Evolutionary conservation across 2,329 filamentous ascomycete genomes (phyloP).

Genomic region (Apiospora malaysiana): DNA sequence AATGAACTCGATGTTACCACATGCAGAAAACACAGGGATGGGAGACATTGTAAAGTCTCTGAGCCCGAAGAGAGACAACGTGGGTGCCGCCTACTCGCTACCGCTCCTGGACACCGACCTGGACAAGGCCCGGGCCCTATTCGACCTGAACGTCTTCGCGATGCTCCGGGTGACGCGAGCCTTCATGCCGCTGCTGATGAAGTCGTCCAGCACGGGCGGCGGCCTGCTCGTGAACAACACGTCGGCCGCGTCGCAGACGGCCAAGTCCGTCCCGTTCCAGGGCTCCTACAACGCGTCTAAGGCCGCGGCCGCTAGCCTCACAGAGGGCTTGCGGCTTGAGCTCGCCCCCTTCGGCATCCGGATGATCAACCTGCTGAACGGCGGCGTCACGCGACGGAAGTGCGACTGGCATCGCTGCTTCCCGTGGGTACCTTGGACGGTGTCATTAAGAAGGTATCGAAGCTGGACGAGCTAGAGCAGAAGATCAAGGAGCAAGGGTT

Average conservation of each 20-base stretch:
- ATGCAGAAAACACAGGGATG: too few species aligned
- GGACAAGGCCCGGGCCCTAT: constrained; percentile 14
- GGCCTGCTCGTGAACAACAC: constrained; percentile 34
- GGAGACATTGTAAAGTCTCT: too few species aligned
- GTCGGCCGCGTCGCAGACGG: constrained; percentile 25
- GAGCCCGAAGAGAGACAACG: not conserved
- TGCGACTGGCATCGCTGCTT: not conserved
- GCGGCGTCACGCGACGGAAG: not conserved
- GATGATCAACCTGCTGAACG: constrained; percentile 32
- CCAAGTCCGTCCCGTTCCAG: constrained; percentile 20
- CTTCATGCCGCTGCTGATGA: constrained; percentile 19
- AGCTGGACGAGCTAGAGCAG: constrained; percentile 27
- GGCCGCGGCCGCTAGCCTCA: constrained; percentile 36
- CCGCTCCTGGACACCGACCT: constrained; percentile 20
- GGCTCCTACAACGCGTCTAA: constrained; percentile 35
- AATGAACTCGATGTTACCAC: too few species aligned
- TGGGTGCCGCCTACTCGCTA: not conserved
- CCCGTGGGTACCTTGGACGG: not conserved
- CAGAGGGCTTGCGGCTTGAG: constrained; percentile 40
- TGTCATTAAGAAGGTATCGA: not conserved
- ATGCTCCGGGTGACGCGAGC: constrained; percentile 19
- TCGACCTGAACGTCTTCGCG: constrained; percentile 21
- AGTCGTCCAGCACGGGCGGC: not conserved
- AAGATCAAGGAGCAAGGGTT: constrained; percentile 23
- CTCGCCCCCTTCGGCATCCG: constrained; percentile 37